phyloP scores from a whole-genome alignment of 306 rosid genomes.

The Senna tora region DNA sequence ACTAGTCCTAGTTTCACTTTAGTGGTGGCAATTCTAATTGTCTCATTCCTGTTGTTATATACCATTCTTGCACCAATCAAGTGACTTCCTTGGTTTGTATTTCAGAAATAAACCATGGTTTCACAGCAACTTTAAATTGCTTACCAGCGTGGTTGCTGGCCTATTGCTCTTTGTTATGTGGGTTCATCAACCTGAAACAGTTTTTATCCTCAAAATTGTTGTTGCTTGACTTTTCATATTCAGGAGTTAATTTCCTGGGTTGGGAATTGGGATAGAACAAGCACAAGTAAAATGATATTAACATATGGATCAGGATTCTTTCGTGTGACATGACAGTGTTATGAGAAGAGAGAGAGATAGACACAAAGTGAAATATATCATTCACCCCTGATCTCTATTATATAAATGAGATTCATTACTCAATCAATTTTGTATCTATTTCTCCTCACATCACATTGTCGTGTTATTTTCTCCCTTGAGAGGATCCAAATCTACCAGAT shows the following conservation, averaged over 20 bases:
- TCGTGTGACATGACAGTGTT: too few species aligned
- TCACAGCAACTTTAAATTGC: slow-evolving; percentile 41
- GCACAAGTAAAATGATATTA: neutral
- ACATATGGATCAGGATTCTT: too few species aligned
- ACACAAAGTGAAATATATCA: too few species aligned
- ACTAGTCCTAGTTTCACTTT: slow-evolving; percentile 83
- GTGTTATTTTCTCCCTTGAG: too few species aligned
- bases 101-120: slow-evolving; percentile 15
- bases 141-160: slow-evolving; percentile 29
- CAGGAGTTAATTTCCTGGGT: neutral
- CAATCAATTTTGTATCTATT: too few species aligned
- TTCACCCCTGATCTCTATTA: too few species aligned
- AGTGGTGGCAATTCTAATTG: slow-evolving; percentile 74
- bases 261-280: neutral
- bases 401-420: too few species aligned
- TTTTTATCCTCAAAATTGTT: neutral
- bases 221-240: neutral
- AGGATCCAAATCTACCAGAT: too few species aligned
- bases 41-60: slow-evolving; percentile 73
- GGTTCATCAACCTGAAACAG: neutral
- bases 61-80: slow-evolving; percentile 83
- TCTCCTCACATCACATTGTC: too few species aligned
- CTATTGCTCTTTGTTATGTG: slow-evolving; percentile 33
- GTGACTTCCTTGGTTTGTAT: slow-evolving; percentile 32
- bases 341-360: too few species aligned